These are phyloP conservation scores for Cercis canadensis DNA, from an alignment of 306 rosid species.

Conservation along the genomic window DNA sequence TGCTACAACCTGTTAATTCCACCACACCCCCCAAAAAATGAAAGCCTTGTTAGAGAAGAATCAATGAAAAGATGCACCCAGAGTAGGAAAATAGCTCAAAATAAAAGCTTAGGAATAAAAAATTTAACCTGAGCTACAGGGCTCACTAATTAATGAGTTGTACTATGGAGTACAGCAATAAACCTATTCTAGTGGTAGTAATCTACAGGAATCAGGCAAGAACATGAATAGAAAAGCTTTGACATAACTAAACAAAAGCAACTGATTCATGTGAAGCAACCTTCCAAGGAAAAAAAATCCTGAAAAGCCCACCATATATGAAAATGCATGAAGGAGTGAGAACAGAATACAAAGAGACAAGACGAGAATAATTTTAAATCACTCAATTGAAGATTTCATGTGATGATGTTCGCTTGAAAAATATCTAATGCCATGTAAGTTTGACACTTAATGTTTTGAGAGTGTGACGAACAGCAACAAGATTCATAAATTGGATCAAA, in stretches of 20 bases:
- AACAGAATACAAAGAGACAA: not conserved
- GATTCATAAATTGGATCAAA: too few species aligned
- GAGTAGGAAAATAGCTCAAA: too few species aligned
- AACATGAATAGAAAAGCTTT: not conserved
- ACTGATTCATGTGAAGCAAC: not conserved
- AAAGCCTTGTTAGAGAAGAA: too few species aligned
- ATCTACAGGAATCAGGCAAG: too few species aligned
- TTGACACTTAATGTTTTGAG: not conserved
- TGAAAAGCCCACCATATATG: not conserved
- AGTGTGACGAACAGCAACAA: too few species aligned
- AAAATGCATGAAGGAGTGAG: not conserved
- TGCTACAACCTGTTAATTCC: constrained; percentile 54
- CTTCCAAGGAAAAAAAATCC: not conserved
- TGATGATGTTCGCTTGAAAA: not conserved
- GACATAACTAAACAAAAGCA: not conserved
- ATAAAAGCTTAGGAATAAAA: too few species aligned
- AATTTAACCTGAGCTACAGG: too few species aligned
- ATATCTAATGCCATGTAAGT: not conserved
- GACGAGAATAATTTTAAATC: not conserved
- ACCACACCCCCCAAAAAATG: not conserved
- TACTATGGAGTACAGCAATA: too few species aligned
- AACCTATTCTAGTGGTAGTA: too few species aligned
- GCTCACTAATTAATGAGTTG: too few species aligned
- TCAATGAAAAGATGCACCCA: too few species aligned
- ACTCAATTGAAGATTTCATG: not conserved